Conservation (phyloP, 2,329 filamentous ascomycete species). For the Diaporthe citri region DNA sequence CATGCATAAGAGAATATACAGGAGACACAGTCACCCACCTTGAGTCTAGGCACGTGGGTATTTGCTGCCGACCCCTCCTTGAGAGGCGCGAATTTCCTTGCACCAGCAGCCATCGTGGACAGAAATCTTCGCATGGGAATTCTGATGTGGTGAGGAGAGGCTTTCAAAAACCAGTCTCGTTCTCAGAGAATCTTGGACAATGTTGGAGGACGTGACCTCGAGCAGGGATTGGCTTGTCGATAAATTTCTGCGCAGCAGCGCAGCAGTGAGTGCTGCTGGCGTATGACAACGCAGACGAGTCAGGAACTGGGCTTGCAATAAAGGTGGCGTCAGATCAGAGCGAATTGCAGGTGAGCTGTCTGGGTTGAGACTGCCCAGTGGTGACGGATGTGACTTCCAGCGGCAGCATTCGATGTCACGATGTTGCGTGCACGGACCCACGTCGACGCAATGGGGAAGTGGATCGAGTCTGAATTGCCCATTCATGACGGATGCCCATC, state of each 20-base stretch:
- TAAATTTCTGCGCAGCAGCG: not conserved
- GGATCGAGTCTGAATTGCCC: not conserved
- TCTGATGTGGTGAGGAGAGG: not conserved
- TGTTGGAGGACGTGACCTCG: not conserved
- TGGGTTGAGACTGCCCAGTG: not conserved
- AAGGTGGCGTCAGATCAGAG: not conserved
- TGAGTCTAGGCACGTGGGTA: conserved; percentile 58
- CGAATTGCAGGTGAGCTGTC: not conserved
- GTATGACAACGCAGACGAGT: not conserved
- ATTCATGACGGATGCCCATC: too few species aligned
- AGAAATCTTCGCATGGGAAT: conserved; percentile 51
- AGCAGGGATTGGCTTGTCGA: not conserved
- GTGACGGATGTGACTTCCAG: conserved; percentile 19
- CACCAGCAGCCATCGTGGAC: conserved; percentile 57
- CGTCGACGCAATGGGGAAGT: not conserved
- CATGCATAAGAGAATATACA: too few species aligned
- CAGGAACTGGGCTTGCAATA: not conserved
- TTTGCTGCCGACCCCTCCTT: conserved; percentile 51
- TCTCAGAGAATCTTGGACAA: not conserved
- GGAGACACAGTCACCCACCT: conserved; percentile 20
- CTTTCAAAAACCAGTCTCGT: not conserved
- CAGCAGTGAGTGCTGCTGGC: not conserved
- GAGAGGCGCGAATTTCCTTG: conserved; percentile 69
- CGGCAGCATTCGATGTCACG: not conserved
- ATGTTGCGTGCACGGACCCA: conserved; percentile 17